Evolutionary conservation across 2,329 filamentous ascomycete species (phyloP).

Genomic region (Epichloe gansuensis): DNA sequence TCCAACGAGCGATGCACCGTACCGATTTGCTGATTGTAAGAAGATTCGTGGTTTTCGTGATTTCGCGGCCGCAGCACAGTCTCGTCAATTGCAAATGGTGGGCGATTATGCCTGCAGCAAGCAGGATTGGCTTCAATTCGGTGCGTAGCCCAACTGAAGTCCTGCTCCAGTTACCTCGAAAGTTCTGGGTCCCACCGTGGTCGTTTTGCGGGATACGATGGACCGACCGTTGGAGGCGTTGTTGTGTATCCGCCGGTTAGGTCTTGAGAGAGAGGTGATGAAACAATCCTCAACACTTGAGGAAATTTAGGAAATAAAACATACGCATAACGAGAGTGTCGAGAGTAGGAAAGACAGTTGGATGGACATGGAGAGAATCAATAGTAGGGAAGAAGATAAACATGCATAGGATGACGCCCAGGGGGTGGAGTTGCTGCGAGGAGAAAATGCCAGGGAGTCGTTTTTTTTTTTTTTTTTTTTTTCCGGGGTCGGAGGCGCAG

Average conservation of each 20-base stretch:
- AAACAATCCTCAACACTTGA: background rate
- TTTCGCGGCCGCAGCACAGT: background rate
- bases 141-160: constrained; percentile 1
- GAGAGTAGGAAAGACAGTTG: constrained; percentile 1
- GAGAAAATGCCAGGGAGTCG: constrained; percentile 1
- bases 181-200: background rate
- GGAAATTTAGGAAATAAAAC: background rate
- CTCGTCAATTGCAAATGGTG: background rate
- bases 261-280: background rate
- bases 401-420: constrained; percentile 1
- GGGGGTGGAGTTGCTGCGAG: background rate
- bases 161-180: constrained; percentile 4
- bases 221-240: background rate
- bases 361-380: background rate
- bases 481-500: no score
- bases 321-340: background rate
- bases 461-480: background rate
- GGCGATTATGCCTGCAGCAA: background rate
- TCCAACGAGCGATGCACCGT: background rate
- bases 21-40: background rate
- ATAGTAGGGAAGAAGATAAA: background rate
- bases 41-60: background rate
- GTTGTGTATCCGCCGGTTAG: background rate
- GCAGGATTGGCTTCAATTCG: background rate
- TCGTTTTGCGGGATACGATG: background rate